A percentile compares a stretch with the other conserved stretches of the same genome.
Evolutionary conservation across 2,329 filamentous ascomycete species (phyloP).

Genomic region (Claviceps purpurea): DNA sequence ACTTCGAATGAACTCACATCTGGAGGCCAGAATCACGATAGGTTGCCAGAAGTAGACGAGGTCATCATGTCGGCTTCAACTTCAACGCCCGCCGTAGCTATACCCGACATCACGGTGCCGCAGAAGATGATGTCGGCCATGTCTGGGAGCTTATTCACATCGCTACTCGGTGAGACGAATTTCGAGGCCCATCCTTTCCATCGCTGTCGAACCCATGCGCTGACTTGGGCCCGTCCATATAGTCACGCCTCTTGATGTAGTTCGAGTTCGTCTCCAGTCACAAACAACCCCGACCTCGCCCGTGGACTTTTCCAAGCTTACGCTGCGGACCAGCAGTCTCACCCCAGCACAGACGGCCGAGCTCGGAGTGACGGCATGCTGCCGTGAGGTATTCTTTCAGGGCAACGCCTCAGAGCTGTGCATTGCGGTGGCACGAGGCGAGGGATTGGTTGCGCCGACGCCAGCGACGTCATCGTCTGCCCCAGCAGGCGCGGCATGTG

Average conservation of each 20-base stretch:
- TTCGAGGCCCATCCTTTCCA: background rate
- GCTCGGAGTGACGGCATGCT: slow-evolving; percentile 86
- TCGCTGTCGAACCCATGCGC: background rate
- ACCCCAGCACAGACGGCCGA: slow-evolving; percentile 62
- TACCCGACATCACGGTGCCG: slow-evolving; percentile 58
- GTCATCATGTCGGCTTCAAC: slow-evolving; percentile 15
- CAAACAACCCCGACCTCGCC: slow-evolving; percentile 43
- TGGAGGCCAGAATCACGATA: slow-evolving; percentile 15
- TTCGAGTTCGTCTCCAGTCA: slow-evolving; percentile 86
- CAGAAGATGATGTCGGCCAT: slow-evolving; percentile 96
- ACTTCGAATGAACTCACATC: slow-evolving; percentile 6
- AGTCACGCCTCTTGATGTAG: slow-evolving; percentile 95
- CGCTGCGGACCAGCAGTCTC: slow-evolving; percentile 42
- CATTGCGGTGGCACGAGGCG: slow-evolving; percentile 51
- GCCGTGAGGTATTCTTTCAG: slow-evolving; percentile 92
- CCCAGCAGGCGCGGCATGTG: slow-evolving; percentile 46
- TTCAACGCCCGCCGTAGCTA: slow-evolving; percentile 13
- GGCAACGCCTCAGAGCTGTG: slow-evolving; percentile 75
- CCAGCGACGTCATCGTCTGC: slow-evolving; percentile 30
- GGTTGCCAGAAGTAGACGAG: slow-evolving; percentile 15
- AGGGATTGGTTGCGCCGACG: slow-evolving; percentile 23
- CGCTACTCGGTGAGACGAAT: slow-evolving; percentile 57
- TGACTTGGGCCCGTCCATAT: slow-evolving; percentile 1
- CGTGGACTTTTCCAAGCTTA: slow-evolving; percentile 41
- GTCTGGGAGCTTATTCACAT: slow-evolving; percentile 79